A percentile compares a stretch with the other conserved stretches of the same genome.
phyloP scores from a whole-genome alignment of 345 rosid species.

The Camelina hispida region DNA sequence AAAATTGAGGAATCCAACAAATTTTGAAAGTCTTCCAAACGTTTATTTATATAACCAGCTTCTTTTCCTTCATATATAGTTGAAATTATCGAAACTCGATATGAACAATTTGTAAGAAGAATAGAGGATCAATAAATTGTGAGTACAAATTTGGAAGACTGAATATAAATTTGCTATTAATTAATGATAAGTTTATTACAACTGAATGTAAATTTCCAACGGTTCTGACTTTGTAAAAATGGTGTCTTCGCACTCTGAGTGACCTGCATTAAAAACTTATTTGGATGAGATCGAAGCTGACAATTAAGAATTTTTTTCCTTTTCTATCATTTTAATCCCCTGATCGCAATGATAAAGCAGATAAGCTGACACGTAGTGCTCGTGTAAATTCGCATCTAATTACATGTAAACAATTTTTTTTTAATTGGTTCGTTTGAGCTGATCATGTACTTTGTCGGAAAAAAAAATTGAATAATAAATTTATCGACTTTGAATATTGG shows the following conservation, averaged over 20 bases:
- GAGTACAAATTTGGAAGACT: neutral
- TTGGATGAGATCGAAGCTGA: too few relatives aligned
- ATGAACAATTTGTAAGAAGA: neutral
- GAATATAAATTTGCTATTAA: neutral
- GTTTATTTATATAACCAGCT: neutral
- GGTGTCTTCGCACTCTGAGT: too few relatives aligned
- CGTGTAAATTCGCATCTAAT: too few relatives aligned
- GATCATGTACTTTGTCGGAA: too few relatives aligned
- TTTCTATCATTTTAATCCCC: too few relatives aligned
- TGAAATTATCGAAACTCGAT: neutral
- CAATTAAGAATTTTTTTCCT: too few relatives aligned
- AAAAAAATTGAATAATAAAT: neutral
- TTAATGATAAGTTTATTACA: neutral
- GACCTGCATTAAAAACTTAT: too few relatives aligned
- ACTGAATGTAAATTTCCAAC: neutral
- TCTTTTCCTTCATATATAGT: neutral
- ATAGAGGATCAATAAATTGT: neutral
- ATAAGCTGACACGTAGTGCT: too few relatives aligned
- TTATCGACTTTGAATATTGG: neutral
- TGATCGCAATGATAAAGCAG: too few relatives aligned
- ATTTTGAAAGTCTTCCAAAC: neutral
- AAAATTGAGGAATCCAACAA: neutral
- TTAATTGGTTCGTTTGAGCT: too few relatives aligned
- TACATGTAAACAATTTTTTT: too few relatives aligned
- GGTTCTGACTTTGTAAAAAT: too few relatives aligned